phyloP scores from a whole-genome alignment of 2,329 filamentous ascomycete genomes.

The Diaporthe sp. region DNA sequence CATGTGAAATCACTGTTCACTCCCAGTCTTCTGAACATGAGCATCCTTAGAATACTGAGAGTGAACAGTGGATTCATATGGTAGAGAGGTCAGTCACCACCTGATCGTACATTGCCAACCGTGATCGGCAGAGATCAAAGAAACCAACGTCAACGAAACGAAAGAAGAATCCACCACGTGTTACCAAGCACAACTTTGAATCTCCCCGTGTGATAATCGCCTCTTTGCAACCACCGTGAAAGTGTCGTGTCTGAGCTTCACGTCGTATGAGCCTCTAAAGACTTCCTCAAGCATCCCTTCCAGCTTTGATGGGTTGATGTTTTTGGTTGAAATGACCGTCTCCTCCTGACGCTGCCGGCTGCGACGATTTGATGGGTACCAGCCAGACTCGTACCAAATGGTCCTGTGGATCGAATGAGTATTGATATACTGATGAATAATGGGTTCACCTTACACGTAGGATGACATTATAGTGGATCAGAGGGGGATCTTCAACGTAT shows the following conservation, averaged over 20 bases:
- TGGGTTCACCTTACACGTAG: background rate
- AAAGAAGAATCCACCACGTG: background rate
- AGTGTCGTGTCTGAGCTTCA: background rate
- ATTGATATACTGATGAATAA: background rate
- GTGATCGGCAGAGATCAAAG: background rate
- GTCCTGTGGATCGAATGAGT: background rate
- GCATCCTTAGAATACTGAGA: no score
- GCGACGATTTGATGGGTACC: background rate
- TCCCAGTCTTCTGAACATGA: no score
- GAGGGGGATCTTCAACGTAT: background rate
- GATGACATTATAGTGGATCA: background rate
- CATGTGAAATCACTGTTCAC: no score
- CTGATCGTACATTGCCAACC: background rate
- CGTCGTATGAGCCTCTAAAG: background rate
- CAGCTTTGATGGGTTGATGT: slow-evolving; percentile 2
- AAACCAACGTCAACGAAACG: background rate
- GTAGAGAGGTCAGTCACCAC: background rate
- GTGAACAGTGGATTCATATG: background rate
- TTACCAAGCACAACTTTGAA: slow-evolving; percentile 7
- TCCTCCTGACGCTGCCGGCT: background rate
- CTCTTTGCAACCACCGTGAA: background rate
- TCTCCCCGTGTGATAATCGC: background rate
- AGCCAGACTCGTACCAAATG: background rate
- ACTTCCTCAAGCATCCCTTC: background rate
- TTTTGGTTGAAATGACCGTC: background rate